Evolutionary conservation across 345 rosid species (phyloP).

Genomic region (Arabidopsis arenosa): DNA sequence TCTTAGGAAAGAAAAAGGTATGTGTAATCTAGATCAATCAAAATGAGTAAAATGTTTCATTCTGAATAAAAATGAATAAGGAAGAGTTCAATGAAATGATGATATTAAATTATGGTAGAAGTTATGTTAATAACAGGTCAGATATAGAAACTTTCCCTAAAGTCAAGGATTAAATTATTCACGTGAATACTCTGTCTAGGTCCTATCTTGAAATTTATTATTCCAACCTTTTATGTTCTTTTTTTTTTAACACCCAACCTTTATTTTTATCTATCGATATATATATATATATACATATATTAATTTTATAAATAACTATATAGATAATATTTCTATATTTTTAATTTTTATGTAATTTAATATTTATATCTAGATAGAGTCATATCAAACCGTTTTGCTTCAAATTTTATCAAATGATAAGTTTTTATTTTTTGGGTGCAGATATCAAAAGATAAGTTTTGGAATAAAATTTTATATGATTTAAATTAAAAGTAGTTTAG

Average conservation of each 20-base stretch:
- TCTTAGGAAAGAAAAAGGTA: constrained; percentile 11
- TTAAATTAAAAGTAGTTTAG: not conserved
- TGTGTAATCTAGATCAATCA: not conserved
- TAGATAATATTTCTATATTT: too few relatives aligned
- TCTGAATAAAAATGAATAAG: not conserved
- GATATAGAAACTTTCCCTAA: constrained; percentile 15
- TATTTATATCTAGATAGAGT: not conserved
- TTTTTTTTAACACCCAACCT: too few relatives aligned
- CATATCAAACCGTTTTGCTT: not conserved
- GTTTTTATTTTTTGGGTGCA: too few relatives aligned
- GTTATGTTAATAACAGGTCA: constrained; percentile 8
- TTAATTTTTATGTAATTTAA: not conserved
- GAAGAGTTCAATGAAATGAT: not conserved
- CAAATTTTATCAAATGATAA: not conserved
- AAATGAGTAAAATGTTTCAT: not conserved
- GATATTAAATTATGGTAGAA: constrained; percentile 8
- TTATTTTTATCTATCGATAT: too few relatives aligned
- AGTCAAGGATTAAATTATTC: constrained; percentile 28
- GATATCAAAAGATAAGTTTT: not conserved
- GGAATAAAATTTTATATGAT: not conserved
- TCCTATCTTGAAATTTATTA: constrained; percentile 29
- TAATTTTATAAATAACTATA: too few relatives aligned
- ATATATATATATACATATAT: too few relatives aligned
- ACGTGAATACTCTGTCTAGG: constrained; percentile 36
- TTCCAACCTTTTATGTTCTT: not conserved